Evolutionary conservation across 352 stramenopile species (phyloP), one percentile per base, ranked within the genome.

Genomic region (Globisporangium spiculum): DNA sequence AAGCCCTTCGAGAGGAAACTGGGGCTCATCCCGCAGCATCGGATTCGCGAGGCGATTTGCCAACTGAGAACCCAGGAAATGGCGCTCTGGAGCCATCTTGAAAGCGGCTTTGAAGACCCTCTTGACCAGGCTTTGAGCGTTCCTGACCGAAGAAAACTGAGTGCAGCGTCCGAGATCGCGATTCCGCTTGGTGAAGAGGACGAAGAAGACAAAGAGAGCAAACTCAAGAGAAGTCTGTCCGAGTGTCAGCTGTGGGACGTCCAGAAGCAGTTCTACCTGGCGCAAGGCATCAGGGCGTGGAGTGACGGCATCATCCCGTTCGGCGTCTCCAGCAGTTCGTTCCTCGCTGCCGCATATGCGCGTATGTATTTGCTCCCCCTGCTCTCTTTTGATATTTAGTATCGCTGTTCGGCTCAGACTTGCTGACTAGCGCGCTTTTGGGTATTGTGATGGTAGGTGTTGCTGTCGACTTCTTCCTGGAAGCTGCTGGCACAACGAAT

Each of bases 221-320:
- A 16, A 8, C 22, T 36, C 55, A 34, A 56, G 41, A 34, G 4
- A 34, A 24, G 77, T n/a, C 66, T 95, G 14, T 89, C 85, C 0
- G 55, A 84, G 55, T 93, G 82, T 52, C 61, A 66, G 48, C 56
- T 95, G 46, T 95, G 87, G 87, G 72, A 89, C 66, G 73, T 78
- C 3, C 87, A 95, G 57, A 93, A 93, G 66, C 77, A 88, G 22
- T 95, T 92, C 63, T 95, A 95, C 74, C 73, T 86, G 8, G 66
- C 79, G n/a, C 80, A 88, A 54, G 87, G 87, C 12, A 92, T 95
- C 67, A 67, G 66, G 2, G 87, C 85, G 18, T 95, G 87, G 87
- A 93, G 84, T 67, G 74, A 83, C 41, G 78, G 87, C 24, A 64
- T 84, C 2, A 86, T 95, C 44, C 85, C 87, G 0, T 95, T 91